Evolutionary conservation across 306 rosid genomes (phyloP).

Genomic region (Quillaja saponaria): DNA sequence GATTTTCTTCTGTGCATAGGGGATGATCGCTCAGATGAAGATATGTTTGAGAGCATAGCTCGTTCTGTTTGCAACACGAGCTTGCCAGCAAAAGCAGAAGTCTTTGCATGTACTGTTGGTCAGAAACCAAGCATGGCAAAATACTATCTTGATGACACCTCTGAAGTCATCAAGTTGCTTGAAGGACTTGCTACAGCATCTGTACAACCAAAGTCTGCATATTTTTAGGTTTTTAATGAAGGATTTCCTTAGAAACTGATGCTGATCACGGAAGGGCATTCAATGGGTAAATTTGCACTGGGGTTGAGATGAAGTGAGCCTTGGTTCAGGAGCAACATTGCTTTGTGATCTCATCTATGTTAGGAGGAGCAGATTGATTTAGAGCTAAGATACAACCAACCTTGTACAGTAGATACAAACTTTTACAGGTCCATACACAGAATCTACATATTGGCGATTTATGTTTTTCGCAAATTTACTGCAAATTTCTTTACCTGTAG

Average conservation of each 20-base stretch:
- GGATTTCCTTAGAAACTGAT: constrained; percentile 35
- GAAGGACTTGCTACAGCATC: constrained; percentile 49
- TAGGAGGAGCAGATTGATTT: constrained; percentile 13
- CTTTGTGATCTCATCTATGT: not conserved
- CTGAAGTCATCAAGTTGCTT: constrained; percentile 57
- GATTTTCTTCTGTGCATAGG: constrained; percentile 76
- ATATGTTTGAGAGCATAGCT: constrained; percentile 63
- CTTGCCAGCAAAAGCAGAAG: constrained; percentile 38
- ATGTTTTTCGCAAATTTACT: constrained; percentile 35
- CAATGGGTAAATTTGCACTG: too few relatives aligned
- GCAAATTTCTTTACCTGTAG: constrained; percentile 3
- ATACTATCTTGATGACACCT: constrained; percentile 65
- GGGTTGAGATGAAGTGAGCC: too few relatives aligned
- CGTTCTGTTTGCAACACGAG: constrained; percentile 37
- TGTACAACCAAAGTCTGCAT: constrained; percentile 17
- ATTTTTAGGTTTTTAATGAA: constrained; percentile 11
- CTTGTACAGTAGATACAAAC: constrained; percentile 47
- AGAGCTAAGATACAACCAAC: constrained; percentile 13
- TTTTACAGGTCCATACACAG: constrained; percentile 43
- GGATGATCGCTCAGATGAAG: constrained; percentile 75
- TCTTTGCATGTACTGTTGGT: constrained; percentile 71
- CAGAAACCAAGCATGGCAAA: constrained; percentile 77
- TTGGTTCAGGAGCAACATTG: too few relatives aligned
- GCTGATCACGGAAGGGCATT: not conserved
- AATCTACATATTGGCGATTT: constrained; percentile 42